phyloP scores from a whole-genome alignment of 78 protist genomes.

The Bigelowiella natans region DNA sequence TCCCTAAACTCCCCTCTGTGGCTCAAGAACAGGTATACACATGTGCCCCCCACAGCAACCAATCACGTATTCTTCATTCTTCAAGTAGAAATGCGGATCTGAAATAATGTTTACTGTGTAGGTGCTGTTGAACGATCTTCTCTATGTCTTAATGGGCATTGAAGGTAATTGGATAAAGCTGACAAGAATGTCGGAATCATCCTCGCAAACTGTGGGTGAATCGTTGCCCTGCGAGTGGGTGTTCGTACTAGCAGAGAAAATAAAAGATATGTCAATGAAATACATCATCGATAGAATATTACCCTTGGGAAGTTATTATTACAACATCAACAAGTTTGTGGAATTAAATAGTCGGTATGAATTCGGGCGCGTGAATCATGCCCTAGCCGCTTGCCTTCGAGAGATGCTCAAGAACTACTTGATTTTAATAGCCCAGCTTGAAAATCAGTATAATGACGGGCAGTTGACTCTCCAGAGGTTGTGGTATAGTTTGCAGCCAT shows the following conservation, averaged over 20 bases:
- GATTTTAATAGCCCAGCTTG: not conserved
- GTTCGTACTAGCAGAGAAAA: too few species aligned
- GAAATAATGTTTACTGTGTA: too few species aligned
- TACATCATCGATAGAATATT: not conserved
- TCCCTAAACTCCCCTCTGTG: too few species aligned
- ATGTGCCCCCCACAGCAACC: too few species aligned
- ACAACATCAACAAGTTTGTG: not conserved
- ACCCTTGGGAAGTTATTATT: not conserved
- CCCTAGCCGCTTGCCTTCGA: not conserved
- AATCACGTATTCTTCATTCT: too few species aligned
- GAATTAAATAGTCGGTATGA: not conserved
- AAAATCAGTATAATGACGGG: not conserved
- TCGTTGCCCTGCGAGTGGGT: too few species aligned
- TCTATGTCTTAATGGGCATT: not conserved
- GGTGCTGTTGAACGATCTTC: not conserved
- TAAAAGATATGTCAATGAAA: not conserved
- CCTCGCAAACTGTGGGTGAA: too few species aligned
- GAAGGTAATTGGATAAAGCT: not conserved
- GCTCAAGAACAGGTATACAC: too few species aligned
- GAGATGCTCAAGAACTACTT: not conserved
- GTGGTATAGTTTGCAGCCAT: not conserved
- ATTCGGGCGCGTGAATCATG: not conserved
- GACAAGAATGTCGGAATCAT: too few species aligned
- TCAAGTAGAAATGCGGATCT: too few species aligned
- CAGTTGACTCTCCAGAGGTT: not conserved